Evolutionary conservation across 768 basidiomycete genomes (phyloP).

Genomic region (Pleurotus tuber-regium): DNA sequence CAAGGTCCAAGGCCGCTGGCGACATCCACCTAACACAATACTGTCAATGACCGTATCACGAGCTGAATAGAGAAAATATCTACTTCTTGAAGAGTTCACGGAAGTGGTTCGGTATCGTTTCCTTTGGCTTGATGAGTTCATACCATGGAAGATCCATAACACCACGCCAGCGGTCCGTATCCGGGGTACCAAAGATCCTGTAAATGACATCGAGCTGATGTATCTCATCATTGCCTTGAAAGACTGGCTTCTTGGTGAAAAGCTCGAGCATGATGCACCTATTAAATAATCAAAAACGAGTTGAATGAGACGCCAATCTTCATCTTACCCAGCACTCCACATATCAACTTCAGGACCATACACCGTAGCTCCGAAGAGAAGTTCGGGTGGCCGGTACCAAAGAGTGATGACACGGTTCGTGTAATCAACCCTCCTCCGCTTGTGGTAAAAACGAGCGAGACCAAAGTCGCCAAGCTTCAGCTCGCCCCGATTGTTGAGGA

Average conservation of each 20-base stretch:
- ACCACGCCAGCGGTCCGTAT: constrained; percentile 76
- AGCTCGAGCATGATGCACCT: constrained; percentile 99
- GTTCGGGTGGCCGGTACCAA: constrained; percentile 97
- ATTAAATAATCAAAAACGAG: constrained; percentile 7
- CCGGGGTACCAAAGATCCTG: constrained; percentile 87
- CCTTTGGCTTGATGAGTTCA: constrained; percentile 93
- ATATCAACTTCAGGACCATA: constrained; percentile 98
- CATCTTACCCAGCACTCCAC: constrained; percentile 98
- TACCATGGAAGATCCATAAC: constrained; percentile 92
- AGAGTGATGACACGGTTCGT: constrained; percentile 99
- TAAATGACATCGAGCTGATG: constrained; percentile 95
- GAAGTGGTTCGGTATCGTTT: constrained; percentile 71
- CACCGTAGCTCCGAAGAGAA: constrained; percentile 91
- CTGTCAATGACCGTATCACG: background rate
- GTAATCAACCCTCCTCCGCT: constrained; percentile 86
- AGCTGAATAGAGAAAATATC: constrained; percentile 15
- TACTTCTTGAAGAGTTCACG: constrained; percentile 85
- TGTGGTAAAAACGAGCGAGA: constrained; percentile 93
- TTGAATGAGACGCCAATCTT: background rate
- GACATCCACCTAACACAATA: constrained; percentile 69
- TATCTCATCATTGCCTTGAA: constrained; percentile 97
- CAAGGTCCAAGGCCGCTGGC: constrained; percentile 83
- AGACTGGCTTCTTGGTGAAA: constrained; percentile 93
- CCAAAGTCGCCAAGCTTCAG: constrained; percentile 98
- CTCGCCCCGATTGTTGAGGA: constrained; percentile 88